A percentile compares a stretch with the other conserved stretches of the same genome.
Evolutionary conservation across 2,329 filamentous ascomycete genomes (phyloP).

Genomic region (Pseudocercospora pini-densiflorae): DNA sequence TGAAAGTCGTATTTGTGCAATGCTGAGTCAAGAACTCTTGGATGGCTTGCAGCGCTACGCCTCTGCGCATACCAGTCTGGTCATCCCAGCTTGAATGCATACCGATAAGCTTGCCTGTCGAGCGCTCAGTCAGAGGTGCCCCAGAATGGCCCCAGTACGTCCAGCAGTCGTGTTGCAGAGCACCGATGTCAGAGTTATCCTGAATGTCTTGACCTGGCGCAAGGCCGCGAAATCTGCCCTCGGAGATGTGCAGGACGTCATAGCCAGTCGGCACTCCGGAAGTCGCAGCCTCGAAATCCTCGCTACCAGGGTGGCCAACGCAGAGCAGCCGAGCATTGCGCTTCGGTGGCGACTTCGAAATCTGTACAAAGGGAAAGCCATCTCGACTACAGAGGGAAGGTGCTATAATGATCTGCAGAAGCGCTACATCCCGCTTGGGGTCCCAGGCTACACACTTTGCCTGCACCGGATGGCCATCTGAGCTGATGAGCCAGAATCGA

Average conservation of each 20-base stretch:
- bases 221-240: constrained; percentile 49
- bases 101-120: constrained; percentile 51
- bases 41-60: constrained; percentile 53
- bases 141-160: constrained; percentile 63
- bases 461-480: constrained; percentile 46
- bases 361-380: constrained; percentile 28
- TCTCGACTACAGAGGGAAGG: not conserved
- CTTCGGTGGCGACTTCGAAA: constrained; percentile 23
- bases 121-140: constrained; percentile 51
- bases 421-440: constrained; percentile 50
- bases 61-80: constrained; percentile 56
- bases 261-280: constrained; percentile 49
- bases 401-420: constrained; percentile 46
- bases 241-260: constrained; percentile 53
- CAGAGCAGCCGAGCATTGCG: constrained; percentile 38
- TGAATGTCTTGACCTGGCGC: constrained; percentile 48
- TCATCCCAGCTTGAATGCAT: constrained; percentile 62
- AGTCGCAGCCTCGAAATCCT: constrained; percentile 50
- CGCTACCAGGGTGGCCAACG: constrained; percentile 48
- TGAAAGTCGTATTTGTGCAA: not conserved
- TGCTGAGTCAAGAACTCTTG: constrained; percentile 42
- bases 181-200: constrained; percentile 59
- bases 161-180: constrained; percentile 59
- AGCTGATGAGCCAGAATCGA: constrained; percentile 50
- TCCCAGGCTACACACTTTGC: constrained; percentile 51